Conservation (phyloP, 2,329 filamentous ascomycete species). For the Spiromastix sp. region DNA sequence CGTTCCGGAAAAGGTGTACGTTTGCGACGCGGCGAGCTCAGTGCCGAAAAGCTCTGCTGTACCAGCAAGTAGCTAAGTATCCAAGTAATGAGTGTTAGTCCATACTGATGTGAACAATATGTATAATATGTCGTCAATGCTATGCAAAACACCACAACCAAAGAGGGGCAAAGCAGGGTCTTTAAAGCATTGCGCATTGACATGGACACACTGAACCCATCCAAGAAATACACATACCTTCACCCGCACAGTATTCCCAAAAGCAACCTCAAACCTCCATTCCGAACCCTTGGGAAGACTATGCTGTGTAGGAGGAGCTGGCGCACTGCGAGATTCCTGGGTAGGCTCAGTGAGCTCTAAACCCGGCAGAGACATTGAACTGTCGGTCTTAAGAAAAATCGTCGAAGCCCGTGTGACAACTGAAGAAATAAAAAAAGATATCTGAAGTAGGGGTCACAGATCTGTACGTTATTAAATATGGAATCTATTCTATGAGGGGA, state of each 20-base stretch:
- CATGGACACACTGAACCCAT: too few species aligned
- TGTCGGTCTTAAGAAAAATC: neutral
- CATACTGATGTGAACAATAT: too few species aligned
- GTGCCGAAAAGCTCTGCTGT: slow-evolving; percentile 91
- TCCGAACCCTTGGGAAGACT: slow-evolving; percentile 57
- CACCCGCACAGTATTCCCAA: slow-evolving; percentile 41
- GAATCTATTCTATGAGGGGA: too few species aligned
- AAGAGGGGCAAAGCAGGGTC: too few species aligned
- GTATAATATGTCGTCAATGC: too few species aligned
- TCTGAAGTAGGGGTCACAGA: neutral
- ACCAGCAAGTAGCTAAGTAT: slow-evolving; percentile 57
- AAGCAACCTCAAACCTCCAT: slow-evolving; percentile 67
- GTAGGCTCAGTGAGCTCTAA: slow-evolving; percentile 56
- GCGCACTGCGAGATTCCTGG: slow-evolving; percentile 34
- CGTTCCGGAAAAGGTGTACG: slow-evolving; percentile 69
- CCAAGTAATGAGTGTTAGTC: slow-evolving; percentile 9
- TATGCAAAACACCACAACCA: too few species aligned
- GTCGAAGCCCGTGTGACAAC: neutral
- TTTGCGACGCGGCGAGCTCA: slow-evolving; percentile 71
- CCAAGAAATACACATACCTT: slow-evolving; percentile 34
- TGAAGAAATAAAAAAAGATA: neutral
- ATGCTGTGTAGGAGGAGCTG: slow-evolving; percentile 35
- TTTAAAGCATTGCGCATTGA: too few species aligned
- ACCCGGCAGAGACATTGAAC: slow-evolving; percentile 61
- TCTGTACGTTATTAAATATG: too few species aligned